These are phyloP conservation scores for Penicillium sp. DNA, from an alignment of 2,329 filamentous ascomycete species.

Conservation along the genomic window DNA sequence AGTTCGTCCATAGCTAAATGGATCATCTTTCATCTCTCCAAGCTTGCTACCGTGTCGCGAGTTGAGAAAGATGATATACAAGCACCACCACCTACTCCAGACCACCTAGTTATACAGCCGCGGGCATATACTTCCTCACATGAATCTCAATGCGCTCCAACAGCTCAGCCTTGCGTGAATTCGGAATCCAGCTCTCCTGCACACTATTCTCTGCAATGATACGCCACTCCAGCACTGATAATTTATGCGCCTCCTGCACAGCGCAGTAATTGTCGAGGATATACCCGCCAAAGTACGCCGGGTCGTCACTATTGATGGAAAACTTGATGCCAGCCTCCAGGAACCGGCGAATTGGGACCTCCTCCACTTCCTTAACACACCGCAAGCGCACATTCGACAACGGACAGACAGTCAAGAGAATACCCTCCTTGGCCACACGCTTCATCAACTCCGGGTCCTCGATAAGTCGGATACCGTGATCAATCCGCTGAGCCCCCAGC, in stretches of 20 bases:
- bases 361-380: slow-evolving; percentile 51
- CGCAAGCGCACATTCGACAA: slow-evolving; percentile 64
- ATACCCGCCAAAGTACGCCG: slow-evolving; percentile 71
- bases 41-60: slow-evolving; percentile 27
- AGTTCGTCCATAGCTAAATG: no score
- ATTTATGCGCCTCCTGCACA: slow-evolving; percentile 65
- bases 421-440: slow-evolving; percentile 54
- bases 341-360: slow-evolving; percentile 60
- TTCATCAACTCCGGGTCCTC: slow-evolving; percentile 57
- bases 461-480: slow-evolving; percentile 66
- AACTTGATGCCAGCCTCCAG: slow-evolving; percentile 62
- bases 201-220: slow-evolving; percentile 59
- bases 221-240: slow-evolving; percentile 63
- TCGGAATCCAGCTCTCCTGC: slow-evolving; percentile 64
- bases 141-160: slow-evolving; percentile 37
- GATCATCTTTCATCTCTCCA: not conserved
- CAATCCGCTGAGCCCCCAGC: slow-evolving; percentile 63
- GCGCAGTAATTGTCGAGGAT: slow-evolving; percentile 71
- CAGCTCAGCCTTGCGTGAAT: slow-evolving; percentile 59
- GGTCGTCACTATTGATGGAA: slow-evolving; percentile 70
- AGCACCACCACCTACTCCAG: not conserved
- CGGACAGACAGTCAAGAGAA: slow-evolving; percentile 67
- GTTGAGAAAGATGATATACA: not conserved
- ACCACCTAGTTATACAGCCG: slow-evolving; percentile 2
- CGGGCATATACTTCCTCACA: slow-evolving; percentile 25